Conservation (phyloP, 2,329 filamentous ascomycete genomes). For the Alternaria angustiovoidea region DNA sequence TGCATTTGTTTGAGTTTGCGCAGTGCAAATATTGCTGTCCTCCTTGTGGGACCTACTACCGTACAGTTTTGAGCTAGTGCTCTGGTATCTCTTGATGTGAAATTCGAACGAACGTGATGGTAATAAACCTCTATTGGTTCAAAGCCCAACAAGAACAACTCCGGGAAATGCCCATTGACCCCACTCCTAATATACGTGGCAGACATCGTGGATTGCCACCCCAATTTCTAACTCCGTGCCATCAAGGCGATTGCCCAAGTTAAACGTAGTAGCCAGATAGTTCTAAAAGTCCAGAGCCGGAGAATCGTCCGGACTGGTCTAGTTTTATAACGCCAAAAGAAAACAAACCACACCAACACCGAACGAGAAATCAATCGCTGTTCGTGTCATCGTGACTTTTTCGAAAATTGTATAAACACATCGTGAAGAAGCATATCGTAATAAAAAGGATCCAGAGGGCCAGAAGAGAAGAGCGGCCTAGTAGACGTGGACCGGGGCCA, state of each 20-base stretch:
- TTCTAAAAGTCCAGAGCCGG: conserved; percentile 33
- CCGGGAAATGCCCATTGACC: conserved; percentile 31
- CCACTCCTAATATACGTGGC: conserved; percentile 19
- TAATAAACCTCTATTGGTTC: conserved; percentile 21
- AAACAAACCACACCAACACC: conserved; percentile 39
- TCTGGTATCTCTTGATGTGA: conserved; percentile 49
- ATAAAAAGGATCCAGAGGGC: conserved; percentile 22
- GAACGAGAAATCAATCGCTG: conserved; percentile 35
- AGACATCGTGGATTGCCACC: conserved; percentile 20
- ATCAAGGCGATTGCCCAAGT: conserved; percentile 44
- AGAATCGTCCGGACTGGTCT: conserved; percentile 33
- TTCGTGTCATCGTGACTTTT: conserved; percentile 52
- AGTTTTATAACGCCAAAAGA: conserved; percentile 42
- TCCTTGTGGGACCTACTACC: conserved; percentile 39
- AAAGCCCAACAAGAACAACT: conserved; percentile 25
- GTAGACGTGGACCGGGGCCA: conserved; percentile 50
- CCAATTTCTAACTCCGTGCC: conserved; percentile 33
- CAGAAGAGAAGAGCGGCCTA: conserved; percentile 23
- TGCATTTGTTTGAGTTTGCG: conserved; percentile 22
- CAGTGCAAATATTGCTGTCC: conserved; percentile 23
- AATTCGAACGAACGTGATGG: conserved; percentile 39
- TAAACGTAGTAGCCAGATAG: conserved; percentile 40
- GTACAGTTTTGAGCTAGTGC: conserved; percentile 46
- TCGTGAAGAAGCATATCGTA: conserved; percentile 42
- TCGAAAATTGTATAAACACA: conserved; percentile 44